Evolutionary conservation across 345 rosid genomes (phyloP), one percentile per base, ranked within the genome.

Genomic region (Arabis alpina): DNA sequence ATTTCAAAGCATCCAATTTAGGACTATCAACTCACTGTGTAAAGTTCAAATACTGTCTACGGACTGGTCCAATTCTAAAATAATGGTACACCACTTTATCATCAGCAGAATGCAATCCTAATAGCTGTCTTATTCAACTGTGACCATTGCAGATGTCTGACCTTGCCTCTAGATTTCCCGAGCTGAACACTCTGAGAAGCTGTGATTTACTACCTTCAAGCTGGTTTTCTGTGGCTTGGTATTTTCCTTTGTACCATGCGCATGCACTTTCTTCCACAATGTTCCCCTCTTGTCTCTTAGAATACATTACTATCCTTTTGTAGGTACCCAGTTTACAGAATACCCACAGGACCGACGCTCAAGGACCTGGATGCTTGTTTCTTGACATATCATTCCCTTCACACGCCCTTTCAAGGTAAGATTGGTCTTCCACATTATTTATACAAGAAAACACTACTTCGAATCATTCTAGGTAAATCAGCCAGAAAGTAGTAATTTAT

Each of bases 151-250:
- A 93, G 97, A 78, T 94, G 74, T 76, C 81, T 30, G 90, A 77
- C 73, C 93, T 94, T 8, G 88, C 91, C 51, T 70, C 76, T 64
- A 81, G 52, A 40, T 89, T 80, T 73, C 89, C 97, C 0, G 87
- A 75, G 74, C 82, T 94, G 70, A 83, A 80, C 65, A 84, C 87
- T 0, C 74, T 77, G 8, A 84, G 82, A 83, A 94, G 99, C 72
- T 91, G 84, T 77, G 93, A 88, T 73, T 73, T 90, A 62, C 80
- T 81, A 32, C 75, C 87, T 57, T 78, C 82, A 42, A 88, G 98
- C 80, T 94, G 99, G 99, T 76, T 94, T 56, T 91, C 99, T 62
- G 96, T 89, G 68, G 99, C 99, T 53, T 94, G 99, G 99, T 86
- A 78, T 68, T 13, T 7, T 45, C 49, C 55, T 70, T 49, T 62